These are phyloP conservation scores for Fonsecaea pedrosoi DNA, from an alignment of 2,329 filamentous ascomycete genomes.

Conservation along the genomic window DNA sequence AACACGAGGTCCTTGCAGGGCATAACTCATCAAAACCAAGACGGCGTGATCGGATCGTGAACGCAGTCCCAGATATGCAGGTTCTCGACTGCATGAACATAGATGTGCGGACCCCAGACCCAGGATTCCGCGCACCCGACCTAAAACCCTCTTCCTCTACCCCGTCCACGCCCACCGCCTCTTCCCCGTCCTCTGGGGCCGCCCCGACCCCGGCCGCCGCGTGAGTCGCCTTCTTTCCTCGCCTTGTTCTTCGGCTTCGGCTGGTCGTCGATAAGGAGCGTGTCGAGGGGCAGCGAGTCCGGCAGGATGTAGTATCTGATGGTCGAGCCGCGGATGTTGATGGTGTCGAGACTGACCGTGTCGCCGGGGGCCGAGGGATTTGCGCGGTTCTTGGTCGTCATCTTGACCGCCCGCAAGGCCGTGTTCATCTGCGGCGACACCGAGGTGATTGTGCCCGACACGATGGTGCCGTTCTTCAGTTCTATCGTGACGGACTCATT, in stretches of 20 bases:
- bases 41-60: neutral
- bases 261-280: conserved; percentile 91
- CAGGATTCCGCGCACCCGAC: conserved; percentile 10
- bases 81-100: no score
- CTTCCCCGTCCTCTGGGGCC: conserved; percentile 59
- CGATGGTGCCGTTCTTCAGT: conserved; percentile 96
- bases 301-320: conserved; percentile 97
- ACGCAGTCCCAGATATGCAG: neutral
- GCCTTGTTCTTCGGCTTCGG: conserved; percentile 99
- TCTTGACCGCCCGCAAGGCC: conserved; percentile 91
- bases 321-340: conserved; percentile 95
- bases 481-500: conserved; percentile 99
- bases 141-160: conserved; percentile 52
- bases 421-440: conserved; percentile 99
- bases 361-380: conserved; percentile 53
- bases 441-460: conserved; percentile 95
- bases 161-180: conserved; percentile 63
- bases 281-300: conserved; percentile 93
- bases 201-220: conserved; percentile 53
- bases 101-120: neutral
- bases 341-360: conserved; percentile 85
- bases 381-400: conserved; percentile 81
- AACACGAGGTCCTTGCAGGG: neutral
- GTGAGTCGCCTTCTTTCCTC: conserved; percentile 70
- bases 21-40: neutral